These are phyloP conservation scores for Litchi chinensis DNA, from an alignment of 345 rosid genomes.

Conservation along the genomic window DNA sequence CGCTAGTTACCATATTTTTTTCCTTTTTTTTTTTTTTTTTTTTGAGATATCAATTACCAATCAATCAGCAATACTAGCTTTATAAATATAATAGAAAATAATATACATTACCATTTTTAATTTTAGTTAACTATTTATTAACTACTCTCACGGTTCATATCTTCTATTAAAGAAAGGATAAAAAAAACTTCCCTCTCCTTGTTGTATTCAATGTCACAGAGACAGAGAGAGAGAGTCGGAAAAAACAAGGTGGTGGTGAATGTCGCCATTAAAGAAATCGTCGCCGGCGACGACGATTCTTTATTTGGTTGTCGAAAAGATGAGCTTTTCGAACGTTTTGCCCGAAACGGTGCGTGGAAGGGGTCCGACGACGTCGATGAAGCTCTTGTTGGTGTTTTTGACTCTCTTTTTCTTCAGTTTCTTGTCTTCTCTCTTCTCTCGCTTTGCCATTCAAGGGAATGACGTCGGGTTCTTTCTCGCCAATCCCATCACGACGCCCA, in stretches of 20 bases:
- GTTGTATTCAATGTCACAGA: neutral
- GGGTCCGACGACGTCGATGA: neutral
- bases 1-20: no score
- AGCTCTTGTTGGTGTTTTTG: slow-evolving; percentile 18
- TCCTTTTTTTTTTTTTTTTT: no score
- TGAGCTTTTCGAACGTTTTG: neutral
- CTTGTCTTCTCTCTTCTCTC: slow-evolving; percentile 34
- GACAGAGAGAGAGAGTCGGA: neutral
- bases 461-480: slow-evolving; percentile 6
- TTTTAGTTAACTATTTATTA: neutral
- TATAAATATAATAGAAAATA: no score
- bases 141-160: neutral
- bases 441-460: slow-evolving; percentile 12
- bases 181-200: neutral
- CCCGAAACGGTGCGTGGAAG: slow-evolving; percentile 27
- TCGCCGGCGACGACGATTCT: neutral
- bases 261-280: neutral
- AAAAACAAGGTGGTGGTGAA: neutral
- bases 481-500: neutral
- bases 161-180: neutral
- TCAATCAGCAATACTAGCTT: no score
- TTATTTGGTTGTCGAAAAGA: neutral
- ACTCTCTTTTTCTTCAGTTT: slow-evolving; percentile 30
- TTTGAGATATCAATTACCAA: no score
- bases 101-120: neutral